Conservation (phyloP, 192 early-diverging fungal species). For the Coemansia sp. region DNA sequence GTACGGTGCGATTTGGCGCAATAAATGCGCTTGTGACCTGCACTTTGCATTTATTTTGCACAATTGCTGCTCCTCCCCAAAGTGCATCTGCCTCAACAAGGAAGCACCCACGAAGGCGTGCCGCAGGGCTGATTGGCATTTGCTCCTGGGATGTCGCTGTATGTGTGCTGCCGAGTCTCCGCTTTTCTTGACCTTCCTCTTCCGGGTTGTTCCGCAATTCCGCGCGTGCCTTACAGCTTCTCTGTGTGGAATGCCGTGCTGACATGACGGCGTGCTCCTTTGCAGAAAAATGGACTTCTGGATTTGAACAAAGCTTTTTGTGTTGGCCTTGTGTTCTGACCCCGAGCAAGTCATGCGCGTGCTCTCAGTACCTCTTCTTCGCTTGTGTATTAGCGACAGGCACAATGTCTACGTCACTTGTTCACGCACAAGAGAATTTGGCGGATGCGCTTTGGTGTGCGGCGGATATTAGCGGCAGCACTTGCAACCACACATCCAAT, state of each 20-base stretch:
- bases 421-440: not conserved
- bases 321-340: not conserved
- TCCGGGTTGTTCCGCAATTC: not conserved
- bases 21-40: conserved; percentile 3
- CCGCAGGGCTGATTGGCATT: not conserved
- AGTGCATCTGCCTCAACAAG: not conserved
- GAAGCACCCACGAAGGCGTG: not conserved
- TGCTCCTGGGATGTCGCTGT: not conserved
- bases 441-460: not conserved
- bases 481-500: not conserved
- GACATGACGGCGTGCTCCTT: not conserved
- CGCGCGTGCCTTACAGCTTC: not conserved
- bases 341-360: conserved; percentile 5
- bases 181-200: not conserved
- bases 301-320: not conserved
- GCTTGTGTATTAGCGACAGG: conserved; percentile 1
- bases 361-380: not conserved
- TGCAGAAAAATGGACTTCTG: conserved; percentile 9
- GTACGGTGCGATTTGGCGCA: no score
- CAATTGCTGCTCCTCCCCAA: not conserved
- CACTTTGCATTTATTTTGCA: not conserved
- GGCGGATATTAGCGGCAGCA: conserved; percentile 2
- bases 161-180: not conserved
- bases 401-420: not conserved
- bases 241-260: not conserved